phyloP scores from a whole-genome alignment of 495 filamentous ascomycete genomes.

The Cenococcum geophilum region DNA sequence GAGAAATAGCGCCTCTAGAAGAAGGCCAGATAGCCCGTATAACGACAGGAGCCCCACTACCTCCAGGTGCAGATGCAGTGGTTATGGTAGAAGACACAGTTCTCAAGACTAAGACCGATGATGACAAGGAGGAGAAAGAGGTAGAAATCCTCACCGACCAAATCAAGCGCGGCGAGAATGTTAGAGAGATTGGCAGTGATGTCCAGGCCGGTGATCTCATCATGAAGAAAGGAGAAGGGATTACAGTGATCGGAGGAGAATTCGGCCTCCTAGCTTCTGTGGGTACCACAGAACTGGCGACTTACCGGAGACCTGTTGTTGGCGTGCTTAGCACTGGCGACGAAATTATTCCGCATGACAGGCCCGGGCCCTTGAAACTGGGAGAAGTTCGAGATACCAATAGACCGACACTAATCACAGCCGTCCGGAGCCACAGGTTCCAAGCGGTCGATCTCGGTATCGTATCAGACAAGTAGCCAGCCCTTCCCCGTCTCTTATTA shows the following conservation, averaged over 20 bases:
- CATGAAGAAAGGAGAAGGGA: slow-evolving; percentile 65
- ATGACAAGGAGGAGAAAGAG: slow-evolving; percentile 76
- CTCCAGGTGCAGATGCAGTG: slow-evolving; percentile 80
- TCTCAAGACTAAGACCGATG: slow-evolving; percentile 63
- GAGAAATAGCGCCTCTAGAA: slow-evolving; percentile 52
- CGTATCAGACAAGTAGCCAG: slow-evolving; percentile 60
- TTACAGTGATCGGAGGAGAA: slow-evolving; percentile 82
- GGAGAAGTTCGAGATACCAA: slow-evolving; percentile 95
- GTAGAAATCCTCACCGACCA: slow-evolving; percentile 75
- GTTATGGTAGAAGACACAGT: slow-evolving; percentile 97
- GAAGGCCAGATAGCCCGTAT: slow-evolving; percentile 78
- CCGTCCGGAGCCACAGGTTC: slow-evolving; percentile 68
- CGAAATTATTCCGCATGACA: slow-evolving; percentile 76
- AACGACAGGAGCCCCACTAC: slow-evolving; percentile 89
- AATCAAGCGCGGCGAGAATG: slow-evolving; percentile 76
- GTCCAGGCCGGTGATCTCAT: slow-evolving; percentile 61
- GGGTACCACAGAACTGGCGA: slow-evolving; percentile 63
- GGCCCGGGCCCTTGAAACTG: slow-evolving; percentile 54
- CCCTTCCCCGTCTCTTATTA: background rate
- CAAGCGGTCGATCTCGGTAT: slow-evolving; percentile 82
- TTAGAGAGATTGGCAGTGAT: slow-evolving; percentile 88
- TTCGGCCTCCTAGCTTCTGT: slow-evolving; percentile 83
- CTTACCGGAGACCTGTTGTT: slow-evolving; percentile 71
- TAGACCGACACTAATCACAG: slow-evolving; percentile 74
- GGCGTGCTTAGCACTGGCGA: slow-evolving; percentile 93